These are phyloP conservation scores for Vaccinium myrtillus DNA, from an alignment of 148 eudicot species.

Conservation along the genomic window DNA sequence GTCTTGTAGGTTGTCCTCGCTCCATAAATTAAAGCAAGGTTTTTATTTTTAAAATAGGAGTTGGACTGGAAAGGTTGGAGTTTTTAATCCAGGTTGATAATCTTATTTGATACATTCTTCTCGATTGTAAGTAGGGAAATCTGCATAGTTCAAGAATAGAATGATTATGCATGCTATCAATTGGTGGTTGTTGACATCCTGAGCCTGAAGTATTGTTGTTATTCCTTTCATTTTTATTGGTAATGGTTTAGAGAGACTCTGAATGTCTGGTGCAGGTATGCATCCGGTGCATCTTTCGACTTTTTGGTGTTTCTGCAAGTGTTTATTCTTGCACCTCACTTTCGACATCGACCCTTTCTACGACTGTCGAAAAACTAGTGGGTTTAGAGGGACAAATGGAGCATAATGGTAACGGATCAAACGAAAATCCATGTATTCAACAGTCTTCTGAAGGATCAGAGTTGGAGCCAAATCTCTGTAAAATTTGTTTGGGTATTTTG, in stretches of 20 bases:
- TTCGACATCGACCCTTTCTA: conserved; percentile 26
- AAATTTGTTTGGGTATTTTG: conserved; percentile 74
- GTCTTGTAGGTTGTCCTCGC: neutral
- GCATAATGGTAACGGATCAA: conserved; percentile 14
- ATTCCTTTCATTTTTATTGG: neutral
- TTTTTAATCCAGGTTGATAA: neutral
- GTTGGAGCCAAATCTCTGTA: conserved; percentile 40
- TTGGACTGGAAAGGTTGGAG: neutral
- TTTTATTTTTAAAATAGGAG: too few relatives aligned
- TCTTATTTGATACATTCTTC: neutral
- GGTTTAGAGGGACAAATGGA: conserved; percentile 23
- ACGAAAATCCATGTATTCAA: conserved; percentile 20
- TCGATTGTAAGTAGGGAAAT: too few relatives aligned
- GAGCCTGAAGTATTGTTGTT: neutral
- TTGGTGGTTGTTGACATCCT: neutral
- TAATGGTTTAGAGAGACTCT: neutral
- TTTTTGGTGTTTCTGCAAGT: conserved; percentile 55
- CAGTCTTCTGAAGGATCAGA: conserved; percentile 18
- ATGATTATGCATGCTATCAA: neutral
- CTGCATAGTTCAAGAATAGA: neutral
- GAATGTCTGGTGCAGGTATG: conserved; percentile 52
- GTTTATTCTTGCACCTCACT: conserved; percentile 33
- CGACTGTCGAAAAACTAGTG: conserved; percentile 20
- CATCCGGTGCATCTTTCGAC: conserved; percentile 60
- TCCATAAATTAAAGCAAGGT: neutral